Percentiles rank a stretch among this genome's conserved stretches.
Conservation (phyloP, 2,329 filamentous ascomycete genomes). For the Fusarium veterinarium region DNA sequence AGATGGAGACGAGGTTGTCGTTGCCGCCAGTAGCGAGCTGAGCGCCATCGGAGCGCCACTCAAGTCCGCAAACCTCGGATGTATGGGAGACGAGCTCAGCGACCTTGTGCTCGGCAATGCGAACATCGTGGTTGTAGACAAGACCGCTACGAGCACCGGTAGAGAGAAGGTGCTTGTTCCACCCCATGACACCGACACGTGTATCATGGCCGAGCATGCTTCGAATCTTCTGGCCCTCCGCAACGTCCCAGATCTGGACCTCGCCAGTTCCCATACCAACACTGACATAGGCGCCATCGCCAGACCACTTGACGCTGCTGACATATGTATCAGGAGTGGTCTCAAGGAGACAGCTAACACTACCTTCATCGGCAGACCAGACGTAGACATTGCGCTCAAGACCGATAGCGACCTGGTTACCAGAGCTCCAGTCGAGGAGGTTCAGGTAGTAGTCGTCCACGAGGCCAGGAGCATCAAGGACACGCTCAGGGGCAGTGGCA, state of each 20-base stretch:
- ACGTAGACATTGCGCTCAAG: conserved; percentile 97
- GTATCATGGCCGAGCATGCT: conserved; percentile 99
- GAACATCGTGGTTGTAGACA: conserved; percentile 98
- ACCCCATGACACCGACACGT: conserved; percentile 97
- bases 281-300: conserved; percentile 94
- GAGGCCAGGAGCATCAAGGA: conserved; percentile 93
- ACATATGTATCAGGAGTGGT: conserved; percentile 92
- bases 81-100: conserved; percentile 97
- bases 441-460: conserved; percentile 99
- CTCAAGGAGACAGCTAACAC: conserved; percentile 89
- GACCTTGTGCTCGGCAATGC: conserved; percentile 96
- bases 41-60: conserved; percentile 96
- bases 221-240: conserved; percentile 93
- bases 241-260: conserved; percentile 99
- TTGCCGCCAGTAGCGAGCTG: conserved; percentile 98
- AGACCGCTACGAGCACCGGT: conserved; percentile 94
- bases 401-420: conserved; percentile 97
- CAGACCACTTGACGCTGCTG: conserved; percentile 98
- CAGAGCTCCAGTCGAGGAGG: conserved; percentile 96
- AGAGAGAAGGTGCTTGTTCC: conserved; percentile 98
- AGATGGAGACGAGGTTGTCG: conserved; percentile 98
- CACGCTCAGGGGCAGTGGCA: conserved; percentile 93
- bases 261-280: conserved; percentile 95
- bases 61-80: conserved; percentile 96
- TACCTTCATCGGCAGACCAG: conserved; percentile 95